These are phyloP conservation scores for Rhynchosporium agropyri DNA, from an alignment of 2,329 filamentous ascomycete genomes.

Conservation along the genomic window DNA sequence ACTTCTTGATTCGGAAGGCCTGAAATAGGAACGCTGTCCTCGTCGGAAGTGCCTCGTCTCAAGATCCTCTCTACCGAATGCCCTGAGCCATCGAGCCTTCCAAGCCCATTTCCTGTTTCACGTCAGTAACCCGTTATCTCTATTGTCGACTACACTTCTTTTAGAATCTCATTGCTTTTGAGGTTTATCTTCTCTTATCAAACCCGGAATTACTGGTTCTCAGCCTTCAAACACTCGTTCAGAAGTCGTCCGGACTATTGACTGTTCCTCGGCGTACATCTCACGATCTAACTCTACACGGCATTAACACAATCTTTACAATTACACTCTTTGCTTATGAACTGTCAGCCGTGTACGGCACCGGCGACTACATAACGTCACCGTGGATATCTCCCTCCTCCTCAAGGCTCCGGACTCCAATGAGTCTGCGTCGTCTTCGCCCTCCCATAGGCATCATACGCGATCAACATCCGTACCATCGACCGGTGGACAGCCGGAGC, in stretches of 20 bases:
- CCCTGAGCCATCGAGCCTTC: constrained; percentile 30
- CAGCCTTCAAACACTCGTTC: constrained; percentile 25
- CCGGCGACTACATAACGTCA: constrained; percentile 56
- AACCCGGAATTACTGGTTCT: constrained; percentile 29
- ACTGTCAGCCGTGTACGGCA: constrained; percentile 43
- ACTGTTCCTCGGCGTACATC: constrained; percentile 27
- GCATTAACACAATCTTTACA: constrained; percentile 15
- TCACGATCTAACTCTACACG: constrained; percentile 21
- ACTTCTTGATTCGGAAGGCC: constrained; percentile 46
- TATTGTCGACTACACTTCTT: constrained; percentile 31
- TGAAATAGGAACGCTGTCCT: constrained; percentile 42
- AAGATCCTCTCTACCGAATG: constrained; percentile 38
- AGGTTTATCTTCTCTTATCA: constrained; percentile 19
- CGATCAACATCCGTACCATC: constrained; percentile 38
- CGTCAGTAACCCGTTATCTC: constrained; percentile 31
- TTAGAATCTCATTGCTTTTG: constrained; percentile 28
- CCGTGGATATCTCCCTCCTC: constrained; percentile 93
- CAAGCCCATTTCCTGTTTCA: constrained; percentile 38
- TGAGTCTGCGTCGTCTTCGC: constrained; percentile 61
- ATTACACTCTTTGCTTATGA: constrained; percentile 36
- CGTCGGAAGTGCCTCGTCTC: constrained; percentile 40
- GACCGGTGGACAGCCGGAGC: constrained; percentile 31
- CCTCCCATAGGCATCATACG: constrained; percentile 43
- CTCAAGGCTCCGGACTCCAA: constrained; percentile 76
- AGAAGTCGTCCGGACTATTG: constrained; percentile 21